phyloP scores from a whole-genome alignment of 164 flowering plant genomes.

The Taxillus chinensis region DNA sequence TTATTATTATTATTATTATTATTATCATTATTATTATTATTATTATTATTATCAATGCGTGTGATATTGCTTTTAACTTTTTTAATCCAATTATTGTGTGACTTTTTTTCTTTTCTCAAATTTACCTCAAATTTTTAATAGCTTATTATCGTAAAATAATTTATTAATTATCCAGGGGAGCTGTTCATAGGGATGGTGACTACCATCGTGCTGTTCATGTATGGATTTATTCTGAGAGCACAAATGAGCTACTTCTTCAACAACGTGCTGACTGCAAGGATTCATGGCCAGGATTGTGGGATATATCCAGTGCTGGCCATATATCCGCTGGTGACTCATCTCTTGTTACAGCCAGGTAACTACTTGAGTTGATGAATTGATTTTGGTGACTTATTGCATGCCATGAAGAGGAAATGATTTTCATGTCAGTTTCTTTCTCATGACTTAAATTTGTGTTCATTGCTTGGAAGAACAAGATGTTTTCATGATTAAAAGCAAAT shows the following conservation, averaged over 20 bases:
- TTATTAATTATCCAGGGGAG: slow-evolving; percentile 31
- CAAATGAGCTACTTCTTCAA: slow-evolving; percentile 77
- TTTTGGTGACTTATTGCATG: no score
- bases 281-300: slow-evolving; percentile 90
- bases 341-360: slow-evolving; percentile 66
- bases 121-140: not conserved
- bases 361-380: no score
- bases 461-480: no score
- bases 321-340: slow-evolving; percentile 90
- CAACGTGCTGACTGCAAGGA: slow-evolving; percentile 81
- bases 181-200: slow-evolving; percentile 79
- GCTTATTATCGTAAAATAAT: not conserved
- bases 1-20: no score
- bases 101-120: not conserved
- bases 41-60: no score
- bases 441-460: no score
- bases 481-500: no score
- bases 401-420: no score
- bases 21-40: no score
- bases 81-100: no score
- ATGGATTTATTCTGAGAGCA: slow-evolving; percentile 80
- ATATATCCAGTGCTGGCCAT: slow-evolving; percentile 93
- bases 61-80: no score
- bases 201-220: slow-evolving; percentile 86
- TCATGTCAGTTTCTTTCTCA: no score